Percentiles rank a stretch among this genome's conserved stretches.
These are phyloP conservation scores for Trichoderma harzianum DNA, from an alignment of 2,329 filamentous ascomycete genomes.

Conservation along the genomic window DNA sequence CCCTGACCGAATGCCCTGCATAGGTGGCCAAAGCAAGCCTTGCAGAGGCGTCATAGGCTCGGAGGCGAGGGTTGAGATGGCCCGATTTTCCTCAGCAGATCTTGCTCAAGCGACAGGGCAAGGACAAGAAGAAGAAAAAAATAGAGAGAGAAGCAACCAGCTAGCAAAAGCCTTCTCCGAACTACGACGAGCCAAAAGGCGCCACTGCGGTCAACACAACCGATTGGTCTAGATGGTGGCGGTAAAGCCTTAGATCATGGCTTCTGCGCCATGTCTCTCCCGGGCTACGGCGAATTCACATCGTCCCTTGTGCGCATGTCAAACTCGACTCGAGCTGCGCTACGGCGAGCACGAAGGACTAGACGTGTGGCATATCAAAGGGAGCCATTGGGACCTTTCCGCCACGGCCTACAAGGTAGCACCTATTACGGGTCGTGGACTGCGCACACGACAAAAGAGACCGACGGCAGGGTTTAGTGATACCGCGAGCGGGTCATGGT, in stretches of 20 bases:
- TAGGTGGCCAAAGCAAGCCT: neutral
- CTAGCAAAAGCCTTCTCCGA: neutral
- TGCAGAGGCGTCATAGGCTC: neutral
- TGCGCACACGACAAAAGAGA: neutral
- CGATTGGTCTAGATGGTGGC: neutral
- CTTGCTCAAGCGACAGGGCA: neutral
- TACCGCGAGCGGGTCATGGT: neutral
- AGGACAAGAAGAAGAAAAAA: neutral
- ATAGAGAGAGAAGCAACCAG: neutral
- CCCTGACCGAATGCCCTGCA: constrained; percentile 3
- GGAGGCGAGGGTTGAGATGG: neutral
- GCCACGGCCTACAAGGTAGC: neutral
- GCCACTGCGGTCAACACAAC: neutral
- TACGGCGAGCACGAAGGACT: neutral
- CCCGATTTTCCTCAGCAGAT: constrained; percentile 13
- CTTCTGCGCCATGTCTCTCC: neutral
- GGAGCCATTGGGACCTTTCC: neutral
- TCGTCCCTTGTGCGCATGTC: neutral
- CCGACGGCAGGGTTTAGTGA: neutral
- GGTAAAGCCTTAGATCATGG: constrained; percentile 6
- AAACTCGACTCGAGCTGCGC: neutral
- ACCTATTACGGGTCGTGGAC: neutral
- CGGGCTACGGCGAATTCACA: neutral
- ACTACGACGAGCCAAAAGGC: neutral
- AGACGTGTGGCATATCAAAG: neutral